phyloP scores from a whole-genome alignment of 2,329 filamentous ascomycete species.

The Dactylellina parvicollis region DNA sequence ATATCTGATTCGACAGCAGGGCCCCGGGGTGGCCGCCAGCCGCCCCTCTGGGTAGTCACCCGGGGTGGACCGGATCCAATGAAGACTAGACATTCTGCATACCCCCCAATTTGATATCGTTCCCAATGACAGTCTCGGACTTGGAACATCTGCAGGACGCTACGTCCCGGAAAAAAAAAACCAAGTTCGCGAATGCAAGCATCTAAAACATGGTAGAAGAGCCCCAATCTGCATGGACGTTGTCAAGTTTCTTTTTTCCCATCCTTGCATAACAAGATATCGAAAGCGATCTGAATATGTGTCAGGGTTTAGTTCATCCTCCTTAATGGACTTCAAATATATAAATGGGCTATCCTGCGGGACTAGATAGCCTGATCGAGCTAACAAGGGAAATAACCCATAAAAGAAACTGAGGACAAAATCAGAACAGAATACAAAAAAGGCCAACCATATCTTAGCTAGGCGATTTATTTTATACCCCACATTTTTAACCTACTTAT shows the following conservation, averaged over 20 bases:
- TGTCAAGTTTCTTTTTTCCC: slow-evolving; percentile 26
- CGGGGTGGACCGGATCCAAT: slow-evolving; percentile 6
- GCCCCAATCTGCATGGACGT: slow-evolving; percentile 17
- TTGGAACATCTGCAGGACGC: slow-evolving; percentile 5
- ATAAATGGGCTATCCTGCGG: slow-evolving; percentile 39
- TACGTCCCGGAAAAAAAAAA: slow-evolving; percentile 12
- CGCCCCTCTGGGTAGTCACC: slow-evolving; percentile 8
- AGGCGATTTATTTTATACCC: slow-evolving; percentile 36
- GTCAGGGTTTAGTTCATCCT: slow-evolving; percentile 16
- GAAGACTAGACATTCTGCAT: neutral
- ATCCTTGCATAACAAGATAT: no score
- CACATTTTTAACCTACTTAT: slow-evolving; percentile 47
- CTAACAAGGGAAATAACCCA: slow-evolving; percentile 11
- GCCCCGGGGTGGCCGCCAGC: slow-evolving; percentile 15
- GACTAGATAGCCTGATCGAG: slow-evolving; percentile 27
- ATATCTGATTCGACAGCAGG: slow-evolving; percentile 35
- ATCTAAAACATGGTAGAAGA: slow-evolving; percentile 5
- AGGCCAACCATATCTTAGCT: slow-evolving; percentile 9
- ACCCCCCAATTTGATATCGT: slow-evolving; percentile 6
- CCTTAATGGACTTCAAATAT: slow-evolving; percentile 28
- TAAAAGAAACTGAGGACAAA: slow-evolving; percentile 15
- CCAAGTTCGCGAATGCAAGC: slow-evolving; percentile 20
- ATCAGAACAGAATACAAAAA: neutral
- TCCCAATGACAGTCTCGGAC: neutral
- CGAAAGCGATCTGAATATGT: slow-evolving; percentile 7